Base-by-base conservation (phyloP, 306 rosid genomes). In the Trifolium pratense region DNA sequence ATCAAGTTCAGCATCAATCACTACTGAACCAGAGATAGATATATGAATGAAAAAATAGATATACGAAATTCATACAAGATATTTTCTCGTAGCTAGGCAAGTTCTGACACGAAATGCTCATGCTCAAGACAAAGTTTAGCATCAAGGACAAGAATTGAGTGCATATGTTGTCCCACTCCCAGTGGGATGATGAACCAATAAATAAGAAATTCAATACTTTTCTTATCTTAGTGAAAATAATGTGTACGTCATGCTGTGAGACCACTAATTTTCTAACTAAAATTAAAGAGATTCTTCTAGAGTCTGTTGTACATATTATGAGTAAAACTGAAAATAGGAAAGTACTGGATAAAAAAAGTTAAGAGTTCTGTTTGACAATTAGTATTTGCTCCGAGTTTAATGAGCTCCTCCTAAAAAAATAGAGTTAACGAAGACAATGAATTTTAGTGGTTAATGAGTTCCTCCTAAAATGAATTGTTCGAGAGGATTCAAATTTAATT, bases 121-220 rank as follows among this genome's bases (percentile, higher is more conserved):
- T 53, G 66, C 14, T 57, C 26, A 64, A 66, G 66, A 53, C 9
- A 23, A 23, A 16, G 20, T 53, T 65, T 37, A 12, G 3, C 32
- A 55, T 5, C 6, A 20, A 34, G 73, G 70, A 45, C 75, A 76
- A 14, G 55, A 48, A 69, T 46, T 59, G 48, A 77, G 37, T 55
- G 61, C 64, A 21, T 77, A 29, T 45, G 32, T 29, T 29, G 32
- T 29, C 6, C 32, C 32, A 2, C 1, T 68, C 39, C 32, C 4
- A 6, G 11, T 59, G 70, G 70, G 42, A 59, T 55, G 42, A 59
- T 55, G 21, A 21, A 16, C 9, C 51, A 58, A 14, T 68, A 48
- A 42, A 75, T 55, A 18, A 75, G 66, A 48, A 36, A 51, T 29
- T 64, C 29, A 74, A 36, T 64, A 36, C 51, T 25, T 37, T 61